Base-by-base conservation (phyloP, 2,329 filamentous ascomycete species). In the Fusarium paranaense region DNA sequence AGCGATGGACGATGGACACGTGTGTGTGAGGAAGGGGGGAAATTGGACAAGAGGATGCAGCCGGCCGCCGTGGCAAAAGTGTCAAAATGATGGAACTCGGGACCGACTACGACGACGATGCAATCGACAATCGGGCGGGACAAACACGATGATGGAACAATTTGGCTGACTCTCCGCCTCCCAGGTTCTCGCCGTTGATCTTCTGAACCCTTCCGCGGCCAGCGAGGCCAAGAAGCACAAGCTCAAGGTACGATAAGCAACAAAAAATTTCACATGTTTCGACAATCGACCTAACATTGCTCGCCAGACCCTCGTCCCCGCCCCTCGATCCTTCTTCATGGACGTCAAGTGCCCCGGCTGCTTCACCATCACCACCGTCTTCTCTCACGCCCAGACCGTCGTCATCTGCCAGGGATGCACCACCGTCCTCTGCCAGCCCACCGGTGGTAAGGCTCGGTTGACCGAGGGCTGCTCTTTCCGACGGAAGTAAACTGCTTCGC, bases 341-440 rank as follows among this genome's bases (percentile, higher is more conserved):
- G 97, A 99, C 86, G 97, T 99, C 91, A 99, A 99, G 94, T 99
- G 97, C 94, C 97, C 97, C 86, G 97, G 97, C 84, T 99, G 97
- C 94, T 99, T 98, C 93, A 98, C 95, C 87, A 99, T 99, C 92
- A 99, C 97, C 87, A 99, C 97, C 87, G 97, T 99, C 88, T 99
- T 98, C 94, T 98, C 96, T 78, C 97, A 99, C 92, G 97, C 97
- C 87, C 97, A 99, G 92, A 99, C 97, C 86, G 97, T 99, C 86
- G 97, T 99, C 87, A 97, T 98, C 91, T 99, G 97, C 93, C 95
- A 95, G 85, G 97, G 97, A 83, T 99, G 97, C 94, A 98, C 96
- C 83, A 98, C 97, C 83, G 97, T 99, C 81, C 94, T 99, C 78
- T 99, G 97, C 94, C 97, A 99, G 88, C 97, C 97, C 80, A 99